These are phyloP conservation scores for Neonectria punicea DNA, from an alignment of 2,329 filamentous ascomycete genomes.

Conservation along the genomic window DNA sequence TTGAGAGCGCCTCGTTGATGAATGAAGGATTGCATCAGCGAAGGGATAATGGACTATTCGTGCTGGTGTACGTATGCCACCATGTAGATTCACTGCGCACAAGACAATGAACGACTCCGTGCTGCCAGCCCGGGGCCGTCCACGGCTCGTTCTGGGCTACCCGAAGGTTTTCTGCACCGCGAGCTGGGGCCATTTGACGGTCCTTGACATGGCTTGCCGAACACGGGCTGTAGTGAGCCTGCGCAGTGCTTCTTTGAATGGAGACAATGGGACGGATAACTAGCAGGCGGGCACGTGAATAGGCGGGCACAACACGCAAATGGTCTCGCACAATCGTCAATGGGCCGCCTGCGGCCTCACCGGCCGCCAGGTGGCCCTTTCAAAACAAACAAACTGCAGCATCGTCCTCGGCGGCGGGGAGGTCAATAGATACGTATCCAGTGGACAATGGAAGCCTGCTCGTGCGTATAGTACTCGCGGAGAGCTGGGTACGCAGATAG, in stretches of 20 bases:
- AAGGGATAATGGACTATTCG: background rate
- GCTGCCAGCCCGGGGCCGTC: background rate
- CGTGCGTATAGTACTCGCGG: background rate
- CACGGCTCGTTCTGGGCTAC: background rate
- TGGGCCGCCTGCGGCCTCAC: constrained; percentile 35
- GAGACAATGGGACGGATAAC: background rate
- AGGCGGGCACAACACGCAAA: constrained; percentile 28
- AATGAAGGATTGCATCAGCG: constrained; percentile 1
- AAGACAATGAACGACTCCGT: background rate
- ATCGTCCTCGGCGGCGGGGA: constrained; percentile 18
- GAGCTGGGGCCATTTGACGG: constrained; percentile 21
- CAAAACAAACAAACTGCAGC: constrained; percentile 42
- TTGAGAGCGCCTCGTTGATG: constrained; percentile 5
- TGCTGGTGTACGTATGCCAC: background rate
- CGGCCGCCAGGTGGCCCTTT: constrained; percentile 34
- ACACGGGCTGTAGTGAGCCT: constrained; percentile 36
- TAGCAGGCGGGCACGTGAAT: constrained; percentile 16
- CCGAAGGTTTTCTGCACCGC: constrained; percentile 9
- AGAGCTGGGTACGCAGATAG: background rate
- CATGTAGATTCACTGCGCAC: background rate
- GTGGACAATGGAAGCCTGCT: background rate
- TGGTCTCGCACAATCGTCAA: constrained; percentile 29
- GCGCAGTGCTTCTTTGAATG: constrained; percentile 29
- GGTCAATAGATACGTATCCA: constrained; percentile 4
- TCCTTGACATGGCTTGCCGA: constrained; percentile 32